Evolutionary conservation across 345 rosid species (phyloP), one percentile per base, ranked within the genome.

Genomic region (Odontarrhena argentea): DNA sequence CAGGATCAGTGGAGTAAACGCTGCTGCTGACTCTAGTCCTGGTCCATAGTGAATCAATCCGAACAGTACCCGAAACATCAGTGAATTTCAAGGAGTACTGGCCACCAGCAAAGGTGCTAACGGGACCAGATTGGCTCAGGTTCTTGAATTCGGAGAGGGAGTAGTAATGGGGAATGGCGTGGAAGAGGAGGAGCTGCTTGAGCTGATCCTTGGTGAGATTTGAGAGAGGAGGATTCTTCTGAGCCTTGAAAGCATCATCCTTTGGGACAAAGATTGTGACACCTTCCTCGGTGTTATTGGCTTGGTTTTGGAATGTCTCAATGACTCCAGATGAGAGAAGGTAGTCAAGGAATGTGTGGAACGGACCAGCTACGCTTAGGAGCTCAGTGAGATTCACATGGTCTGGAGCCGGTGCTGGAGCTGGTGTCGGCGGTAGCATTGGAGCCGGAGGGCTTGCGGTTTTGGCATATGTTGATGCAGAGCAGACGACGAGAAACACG

Each of bases 231-330:
- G 93, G 87, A 41, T 71, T 80, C 78, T 81, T 93, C 8, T 80
- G 86, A 14, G 85, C 75, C 54, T 86, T 76, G 79, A 95, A 95
- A 61, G 97, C 96, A 7, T 77, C 67, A 50, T 91, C 95, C 63
- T 83, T 88, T 0, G 99, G 99, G 5, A 89, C 96, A 15, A 95
- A 95, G 54, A 95, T 79, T 6, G 99, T 94, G 50, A 94, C 69
- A 28, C 98, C 98, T 76, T 87, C 87, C 1, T 85, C 81, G 0
- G 95, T 88, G 72, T 84, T 83, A 86, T 93, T 93, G 65, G 92
- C 98, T 77, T 84, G 96, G 86, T 71, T 81, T 73, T 93, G 97
- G 80, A 93, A 83, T 30, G 95, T 90, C 9, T 84, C 92, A 1
- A 93, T 79, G 74, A 90, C 95, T 65, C 88, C 87, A 28, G 92